Conservation (phyloP, 495 filamentous ascomycete genomes). For the Hypoxylon perforatum region DNA sequence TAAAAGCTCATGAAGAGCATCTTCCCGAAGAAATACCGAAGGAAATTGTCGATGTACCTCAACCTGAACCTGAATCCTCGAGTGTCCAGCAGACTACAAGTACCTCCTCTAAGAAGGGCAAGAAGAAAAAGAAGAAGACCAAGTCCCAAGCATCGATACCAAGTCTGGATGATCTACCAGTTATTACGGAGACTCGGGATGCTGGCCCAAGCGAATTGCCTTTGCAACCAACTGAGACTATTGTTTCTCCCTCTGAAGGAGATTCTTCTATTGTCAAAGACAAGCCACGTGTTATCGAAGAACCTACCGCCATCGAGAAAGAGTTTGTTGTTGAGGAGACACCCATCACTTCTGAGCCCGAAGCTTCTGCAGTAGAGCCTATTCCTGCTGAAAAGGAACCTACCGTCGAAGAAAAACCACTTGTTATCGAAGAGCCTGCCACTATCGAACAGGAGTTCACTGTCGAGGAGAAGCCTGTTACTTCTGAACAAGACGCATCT, state of each 20-base stretch:
- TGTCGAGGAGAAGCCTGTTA: neutral
- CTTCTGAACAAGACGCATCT: neutral
- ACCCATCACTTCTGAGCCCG: no score
- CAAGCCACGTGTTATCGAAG: neutral
- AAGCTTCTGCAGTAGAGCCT: no score
- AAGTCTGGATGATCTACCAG: constrained; percentile 2
- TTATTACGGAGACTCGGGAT: constrained; percentile 3
- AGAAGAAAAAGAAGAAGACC: constrained; percentile 39
- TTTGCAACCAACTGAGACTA: neutral
- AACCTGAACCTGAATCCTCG: constrained; percentile 25
- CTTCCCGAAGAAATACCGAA: constrained; percentile 4
- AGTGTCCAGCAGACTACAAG: constrained; percentile 15
- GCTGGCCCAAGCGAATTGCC: neutral
- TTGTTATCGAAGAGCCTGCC: neutral
- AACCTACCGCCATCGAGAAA: neutral
- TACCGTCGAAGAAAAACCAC: neutral
- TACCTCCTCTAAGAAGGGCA: constrained; percentile 44
- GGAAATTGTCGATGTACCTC: neutral
- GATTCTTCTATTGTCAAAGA: neutral
- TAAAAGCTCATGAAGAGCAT: neutral
- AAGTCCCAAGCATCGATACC: constrained; percentile 21
- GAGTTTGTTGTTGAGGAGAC: no score
- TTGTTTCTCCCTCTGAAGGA: neutral
- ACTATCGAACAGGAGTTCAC: no score
- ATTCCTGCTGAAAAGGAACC: neutral